A percentile compares a stretch with the other conserved stretches of the same genome.
Conservation (phyloP, 2,329 filamentous ascomycete genomes). For the Paracorniculantispora psalliotae region DNA sequence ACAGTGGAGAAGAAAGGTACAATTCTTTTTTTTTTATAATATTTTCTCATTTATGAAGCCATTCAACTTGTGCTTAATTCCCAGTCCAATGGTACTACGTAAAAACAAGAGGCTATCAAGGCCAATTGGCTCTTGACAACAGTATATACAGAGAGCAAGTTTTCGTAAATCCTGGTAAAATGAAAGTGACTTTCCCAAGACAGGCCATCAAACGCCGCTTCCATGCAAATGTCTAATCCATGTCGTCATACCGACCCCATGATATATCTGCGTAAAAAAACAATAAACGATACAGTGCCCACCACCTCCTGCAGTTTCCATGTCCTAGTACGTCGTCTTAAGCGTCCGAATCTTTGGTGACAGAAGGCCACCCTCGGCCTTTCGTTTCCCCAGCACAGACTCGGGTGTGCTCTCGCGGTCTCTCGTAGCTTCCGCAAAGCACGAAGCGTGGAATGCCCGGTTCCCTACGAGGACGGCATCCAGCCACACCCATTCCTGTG, state of each 20-base stretch:
- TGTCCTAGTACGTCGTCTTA: conserved; percentile 8
- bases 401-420: conserved; percentile 55
- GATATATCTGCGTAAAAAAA: not conserved
- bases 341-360: conserved; percentile 31
- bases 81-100: not conserved
- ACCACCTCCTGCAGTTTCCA: not conserved
- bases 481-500: conserved; percentile 95
- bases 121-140: not conserved
- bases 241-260: not conserved
- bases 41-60: no score
- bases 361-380: conserved; percentile 57
- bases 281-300: not conserved
- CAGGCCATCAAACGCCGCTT: not conserved
- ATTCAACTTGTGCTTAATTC: no score
- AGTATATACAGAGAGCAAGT: not conserved
- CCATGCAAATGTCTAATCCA: not conserved
- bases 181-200: not conserved
- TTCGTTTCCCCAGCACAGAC: conserved; percentile 66
- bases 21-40: no score
- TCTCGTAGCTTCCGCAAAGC: conserved; percentile 75
- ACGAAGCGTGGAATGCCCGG: conserved; percentile 84
- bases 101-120: not conserved
- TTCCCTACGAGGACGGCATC: conserved; percentile 75
- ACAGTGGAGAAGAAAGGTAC: not conserved
- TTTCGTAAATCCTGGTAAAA: not conserved